These are phyloP conservation scores for Nitzschia sp. DNA, from an alignment of 108 stramenopile genomes.

Conservation along the genomic window DNA sequence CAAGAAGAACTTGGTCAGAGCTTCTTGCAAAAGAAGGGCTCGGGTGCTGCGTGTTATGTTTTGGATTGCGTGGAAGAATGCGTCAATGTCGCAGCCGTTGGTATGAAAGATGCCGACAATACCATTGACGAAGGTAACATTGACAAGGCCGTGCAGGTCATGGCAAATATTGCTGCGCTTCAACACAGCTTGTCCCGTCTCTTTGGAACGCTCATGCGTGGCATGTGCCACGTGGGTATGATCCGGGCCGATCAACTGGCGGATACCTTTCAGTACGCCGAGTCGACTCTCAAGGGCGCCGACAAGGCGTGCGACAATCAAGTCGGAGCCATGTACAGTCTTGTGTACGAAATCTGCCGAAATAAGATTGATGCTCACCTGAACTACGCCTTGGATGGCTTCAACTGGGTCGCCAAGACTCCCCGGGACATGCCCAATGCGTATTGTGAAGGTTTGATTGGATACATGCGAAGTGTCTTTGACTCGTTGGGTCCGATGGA, in stretches of 20 bases:
- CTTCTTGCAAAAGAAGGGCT: conserved; percentile 79
- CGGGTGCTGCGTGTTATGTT: conserved; percentile 81
- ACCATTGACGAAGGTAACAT: conserved; percentile 79
- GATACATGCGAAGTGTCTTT: conserved; percentile 81
- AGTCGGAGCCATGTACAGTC: conserved; percentile 84
- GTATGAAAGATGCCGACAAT: conserved; percentile 80
- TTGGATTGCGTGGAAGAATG: conserved; percentile 87
- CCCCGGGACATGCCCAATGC: conserved; percentile 84
- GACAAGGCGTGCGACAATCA: conserved; percentile 90
- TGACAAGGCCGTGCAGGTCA: conserved; percentile 88
- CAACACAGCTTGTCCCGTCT: conserved; percentile 80
- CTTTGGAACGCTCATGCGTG: conserved; percentile 88
- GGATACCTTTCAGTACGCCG: conserved; percentile 85
- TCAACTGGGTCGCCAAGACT: conserved; percentile 83
- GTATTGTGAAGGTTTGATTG: conserved; percentile 82
- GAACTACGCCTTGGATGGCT: conserved; percentile 82
- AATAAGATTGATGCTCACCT: conserved; percentile 87
- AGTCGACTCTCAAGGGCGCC: conserved; percentile 73
- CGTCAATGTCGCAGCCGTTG: conserved; percentile 84
- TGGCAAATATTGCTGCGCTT: conserved; percentile 85
- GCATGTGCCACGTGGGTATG: conserved; percentile 85
- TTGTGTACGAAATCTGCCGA: conserved; percentile 86
- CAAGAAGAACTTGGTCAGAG: conserved; percentile 89
- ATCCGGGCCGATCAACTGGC: conserved; percentile 83
- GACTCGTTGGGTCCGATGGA: conserved; percentile 86